phyloP scores from a whole-genome alignment of 805 yeast species.

The Metschnikowia peoriensis region DNA sequence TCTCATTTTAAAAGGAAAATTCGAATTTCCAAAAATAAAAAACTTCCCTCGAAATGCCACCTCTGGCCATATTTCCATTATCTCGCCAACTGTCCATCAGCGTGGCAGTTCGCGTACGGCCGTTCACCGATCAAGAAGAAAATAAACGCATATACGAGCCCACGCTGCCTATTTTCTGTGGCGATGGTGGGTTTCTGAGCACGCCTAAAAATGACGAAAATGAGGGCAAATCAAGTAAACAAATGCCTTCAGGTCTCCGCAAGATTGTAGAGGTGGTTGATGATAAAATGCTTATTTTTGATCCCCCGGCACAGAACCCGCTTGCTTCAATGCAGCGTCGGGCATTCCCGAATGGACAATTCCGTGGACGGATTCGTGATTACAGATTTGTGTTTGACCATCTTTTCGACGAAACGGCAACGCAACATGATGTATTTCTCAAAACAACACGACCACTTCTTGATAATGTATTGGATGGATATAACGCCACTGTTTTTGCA shows the following conservation, averaged over 20 bases:
- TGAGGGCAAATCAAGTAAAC: neutral
- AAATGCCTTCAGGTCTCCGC: slow-evolving; percentile 53
- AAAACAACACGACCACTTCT: slow-evolving; percentile 70
- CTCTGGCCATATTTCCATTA: neutral
- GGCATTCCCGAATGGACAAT: slow-evolving; percentile 39
- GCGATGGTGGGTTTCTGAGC: slow-evolving; percentile 52
- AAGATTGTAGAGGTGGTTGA: slow-evolving; percentile 78
- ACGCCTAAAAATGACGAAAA: slow-evolving; percentile 3
- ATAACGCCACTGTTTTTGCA: slow-evolving; percentile 88
- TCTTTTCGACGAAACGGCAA: slow-evolving; percentile 62
- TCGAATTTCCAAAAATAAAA: neutral
- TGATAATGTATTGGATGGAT: slow-evolving; percentile 77
- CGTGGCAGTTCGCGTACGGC: slow-evolving; percentile 81
- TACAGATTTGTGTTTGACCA: slow-evolving; percentile 81
- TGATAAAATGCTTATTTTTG: slow-evolving; percentile 81
- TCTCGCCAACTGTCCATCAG: slow-evolving; percentile 56
- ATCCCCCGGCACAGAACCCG: slow-evolving; percentile 76
- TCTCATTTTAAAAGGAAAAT: neutral
- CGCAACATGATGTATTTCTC: slow-evolving; percentile 67
- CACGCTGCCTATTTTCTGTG: slow-evolving; percentile 38
- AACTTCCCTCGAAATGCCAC: neutral
- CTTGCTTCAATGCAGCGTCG: slow-evolving; percentile 46
- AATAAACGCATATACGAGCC: slow-evolving; percentile 40
- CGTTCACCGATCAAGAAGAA: slow-evolving; percentile 66
- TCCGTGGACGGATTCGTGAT: slow-evolving; percentile 55